Conservation (phyloP, 1,284 basidiomycete species). For the Ganoderma boninense region DNA sequence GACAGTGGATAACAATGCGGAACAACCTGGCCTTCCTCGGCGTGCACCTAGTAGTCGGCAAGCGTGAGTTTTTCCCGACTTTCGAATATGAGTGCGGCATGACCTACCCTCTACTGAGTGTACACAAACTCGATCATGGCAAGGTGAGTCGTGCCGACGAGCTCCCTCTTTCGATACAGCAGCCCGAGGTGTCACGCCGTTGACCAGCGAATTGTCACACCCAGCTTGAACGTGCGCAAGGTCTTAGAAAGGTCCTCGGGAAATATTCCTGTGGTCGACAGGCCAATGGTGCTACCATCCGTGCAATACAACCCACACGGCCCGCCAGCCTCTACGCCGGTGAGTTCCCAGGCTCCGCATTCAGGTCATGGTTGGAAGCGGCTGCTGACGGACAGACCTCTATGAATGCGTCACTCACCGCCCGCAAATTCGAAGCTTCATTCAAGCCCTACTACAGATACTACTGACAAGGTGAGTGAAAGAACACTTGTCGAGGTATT, state of each 20-base stretch:
- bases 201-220: not conserved
- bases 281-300: slow-evolving; percentile 18
- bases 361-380: not conserved
- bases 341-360: slow-evolving; percentile 10
- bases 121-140: slow-evolving; percentile 29
- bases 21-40: slow-evolving; percentile 25
- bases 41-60: slow-evolving; percentile 24
- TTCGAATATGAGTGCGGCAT: not conserved
- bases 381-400: slow-evolving; percentile 10
- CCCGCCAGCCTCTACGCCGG: slow-evolving; percentile 15
- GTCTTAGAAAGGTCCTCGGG: slow-evolving; percentile 6
- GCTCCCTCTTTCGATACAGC: not conserved
- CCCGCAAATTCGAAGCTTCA: slow-evolving; percentile 8
- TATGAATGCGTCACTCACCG: not conserved
- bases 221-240: slow-evolving; percentile 23
- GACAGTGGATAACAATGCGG: slow-evolving; percentile 22
- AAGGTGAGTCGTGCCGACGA: slow-evolving; percentile 10
- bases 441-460: not conserved
- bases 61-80: slow-evolving; percentile 14
- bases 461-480: slow-evolving; percentile 5
- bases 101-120: slow-evolving; percentile 13
- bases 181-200: not conserved
- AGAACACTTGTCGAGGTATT: not conserved
- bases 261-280: slow-evolving; percentile 2
- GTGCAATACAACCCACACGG: slow-evolving; percentile 8